Evolutionary conservation across 2,329 filamentous ascomycete species (phyloP), one percentile per base, ranked within the genome.

Genomic region (Zasmidium cellare): DNA sequence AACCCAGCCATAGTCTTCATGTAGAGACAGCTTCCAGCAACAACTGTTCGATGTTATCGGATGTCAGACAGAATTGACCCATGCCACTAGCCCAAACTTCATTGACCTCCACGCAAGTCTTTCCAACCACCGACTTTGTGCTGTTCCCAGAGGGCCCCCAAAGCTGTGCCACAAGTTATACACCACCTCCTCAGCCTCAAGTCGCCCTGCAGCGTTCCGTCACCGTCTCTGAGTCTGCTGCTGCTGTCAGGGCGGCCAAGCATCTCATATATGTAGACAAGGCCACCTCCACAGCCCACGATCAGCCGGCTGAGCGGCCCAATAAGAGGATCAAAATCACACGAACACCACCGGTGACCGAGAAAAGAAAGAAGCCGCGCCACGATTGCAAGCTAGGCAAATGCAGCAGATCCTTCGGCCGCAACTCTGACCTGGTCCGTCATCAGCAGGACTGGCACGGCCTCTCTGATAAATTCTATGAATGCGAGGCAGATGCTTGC

Each of bases 401-500:
- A 24, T 57, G 55, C 22, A 22, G 19, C 49, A 57, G 46, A 16
- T 41, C 49, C 2, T 57, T 52, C 55, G 25, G 20, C n/a, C 41
- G 55, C 12, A 44, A 14, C 14, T 52, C 55, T 6, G 55, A 57
- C 22, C 16, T 57, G 5, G 9, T 44, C 7, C 55, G 55, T 11
- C 55, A 57, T 28, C 24, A 49, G 24, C 18, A 45, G 16, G 55
- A 57, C 28, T 23, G 46, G n/a, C 55, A 57, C 31, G 44, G 18
- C 18, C 49, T 52, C 9, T 44, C 48, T 9, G 22, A 41, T 5
- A 20, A 44, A 24, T 44, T 11, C 28, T 57, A 52, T 28, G 22
- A 52, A 14, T 57, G 55, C 19, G 31, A 49, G 28, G 46, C 28
- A n/a, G 22, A 24, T 49, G 46, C 44, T n/a, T 57, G 55, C 28